phyloP scores from a whole-genome alignment of 352 stramenopile species.

The Phytophthora hybrid region DNA sequence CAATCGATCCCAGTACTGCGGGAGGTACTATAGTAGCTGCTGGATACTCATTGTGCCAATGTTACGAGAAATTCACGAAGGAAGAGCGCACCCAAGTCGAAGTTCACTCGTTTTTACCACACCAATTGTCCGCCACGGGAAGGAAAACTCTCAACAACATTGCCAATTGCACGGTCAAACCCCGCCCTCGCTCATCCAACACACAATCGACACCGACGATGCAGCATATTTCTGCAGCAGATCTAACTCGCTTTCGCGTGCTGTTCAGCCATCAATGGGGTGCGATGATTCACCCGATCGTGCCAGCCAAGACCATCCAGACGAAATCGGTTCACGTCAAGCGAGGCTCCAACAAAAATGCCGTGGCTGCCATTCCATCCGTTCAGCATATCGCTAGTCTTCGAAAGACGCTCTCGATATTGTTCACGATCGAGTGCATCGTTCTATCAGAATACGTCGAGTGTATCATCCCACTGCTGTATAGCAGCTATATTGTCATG shows the following conservation, averaged over 20 bases:
- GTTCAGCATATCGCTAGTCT: slow-evolving; percentile 26
- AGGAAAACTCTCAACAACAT: slow-evolving; percentile 6
- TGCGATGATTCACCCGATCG: slow-evolving; percentile 8
- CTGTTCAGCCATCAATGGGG: slow-evolving; percentile 13
- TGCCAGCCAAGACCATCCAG: not conserved
- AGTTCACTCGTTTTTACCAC: slow-evolving; percentile 18
- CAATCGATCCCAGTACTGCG: not conserved
- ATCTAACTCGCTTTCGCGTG: not conserved
- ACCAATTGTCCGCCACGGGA: slow-evolving; percentile 6
- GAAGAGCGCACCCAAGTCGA: slow-evolving; percentile 22
- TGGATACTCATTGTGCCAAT: slow-evolving; percentile 14
- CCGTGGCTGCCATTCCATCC: slow-evolving; percentile 8
- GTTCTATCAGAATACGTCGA: slow-evolving; percentile 51
- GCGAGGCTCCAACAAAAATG: not conserved
- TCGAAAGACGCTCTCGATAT: slow-evolving; percentile 15
- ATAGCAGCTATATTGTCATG: slow-evolving; percentile 37
- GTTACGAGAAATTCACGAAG: slow-evolving; percentile 20
- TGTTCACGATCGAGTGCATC: slow-evolving; percentile 53
- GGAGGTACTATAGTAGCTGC: slow-evolving; percentile 2
- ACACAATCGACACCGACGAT: slow-evolving; percentile 31
- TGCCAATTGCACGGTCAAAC: not conserved
- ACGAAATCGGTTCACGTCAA: not conserved
- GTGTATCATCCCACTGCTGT: slow-evolving; percentile 47
- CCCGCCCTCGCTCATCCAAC: slow-evolving; percentile 12
- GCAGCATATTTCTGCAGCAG: not conserved